phyloP scores from a whole-genome alignment of 805 yeast genomes.

The Myxozyma nipponensis region DNA sequence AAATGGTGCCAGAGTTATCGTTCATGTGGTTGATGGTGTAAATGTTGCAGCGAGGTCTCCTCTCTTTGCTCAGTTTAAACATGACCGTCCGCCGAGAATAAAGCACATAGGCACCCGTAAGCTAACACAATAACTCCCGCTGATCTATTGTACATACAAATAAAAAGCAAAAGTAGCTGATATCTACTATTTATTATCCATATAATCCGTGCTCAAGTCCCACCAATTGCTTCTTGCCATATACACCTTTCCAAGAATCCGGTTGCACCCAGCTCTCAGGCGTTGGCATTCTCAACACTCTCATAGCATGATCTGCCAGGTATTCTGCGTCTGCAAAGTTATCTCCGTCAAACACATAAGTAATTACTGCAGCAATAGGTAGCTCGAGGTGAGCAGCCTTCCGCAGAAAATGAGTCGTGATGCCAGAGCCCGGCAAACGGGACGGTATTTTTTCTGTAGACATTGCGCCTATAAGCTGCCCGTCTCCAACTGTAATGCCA shows the following conservation, averaged over 20 bases:
- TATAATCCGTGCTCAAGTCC: slow-evolving; percentile 77
- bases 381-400: slow-evolving; percentile 4
- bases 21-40: slow-evolving; percentile 30
- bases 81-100: slow-evolving; percentile 1
- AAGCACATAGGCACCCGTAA: neutral
- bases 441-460: slow-evolving; percentile 11
- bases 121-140: neutral
- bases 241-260: slow-evolving; percentile 77
- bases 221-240: slow-evolving; percentile 67
- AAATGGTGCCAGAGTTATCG: slow-evolving; percentile 30
- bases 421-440: slow-evolving; percentile 37
- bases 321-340: slow-evolving; percentile 66
- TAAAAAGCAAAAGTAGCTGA: neutral
- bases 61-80: slow-evolving; percentile 9
- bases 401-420: slow-evolving; percentile 31
- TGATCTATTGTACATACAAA: too few relatives aligned
- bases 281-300: slow-evolving; percentile 31
- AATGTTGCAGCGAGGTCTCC: slow-evolving; percentile 30
- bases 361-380: slow-evolving; percentile 44
- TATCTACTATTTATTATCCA: slow-evolving; percentile 39
- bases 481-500: slow-evolving; percentile 5
- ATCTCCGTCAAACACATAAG: slow-evolving; percentile 86
- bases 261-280: slow-evolving; percentile 50
- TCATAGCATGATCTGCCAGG: slow-evolving; percentile 43
- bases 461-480: neutral